Evolutionary conservation across 2,329 filamentous ascomycete genomes (phyloP), one percentile per base, ranked within the genome.

Genomic region (Colletotrichum theobromicola): DNA sequence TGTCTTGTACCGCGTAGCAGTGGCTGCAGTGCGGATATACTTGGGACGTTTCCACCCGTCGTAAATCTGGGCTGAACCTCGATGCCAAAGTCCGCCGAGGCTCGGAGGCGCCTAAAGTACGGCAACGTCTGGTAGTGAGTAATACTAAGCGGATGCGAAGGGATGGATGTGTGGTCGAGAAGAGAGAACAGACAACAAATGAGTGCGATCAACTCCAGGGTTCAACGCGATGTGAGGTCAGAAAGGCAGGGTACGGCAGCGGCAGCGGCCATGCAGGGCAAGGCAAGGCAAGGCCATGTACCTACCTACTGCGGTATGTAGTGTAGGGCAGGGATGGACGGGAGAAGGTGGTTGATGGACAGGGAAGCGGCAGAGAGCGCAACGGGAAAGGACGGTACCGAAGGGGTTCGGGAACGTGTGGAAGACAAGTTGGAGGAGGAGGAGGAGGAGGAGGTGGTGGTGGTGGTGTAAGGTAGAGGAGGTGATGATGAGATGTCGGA

Each of bases 381-480:
- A 35, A 68, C 57, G 57, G 70, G 32, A 57, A 21, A 32, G 64
- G 64, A n/a, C 18, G 64, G 64, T 34, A 50, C 70, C 42, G 64
- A 34, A 61, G 64, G 26, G 42, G 70, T 72, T 72, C 70, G 70
- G 70, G 64, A 72, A 68, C 55, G 30, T 62, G 26, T 72, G 70
- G 64, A 67, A 67, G 60, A 67, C 34, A 65, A 50, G 34, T 18
- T 60, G 61, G 42, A 30, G 34, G 34, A 18, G 60, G 60, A 12
- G 18, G 8, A 21, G 53, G 35, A 50, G 16, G 7, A 18, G 12
- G 13, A n/a, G 55, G 53, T 30, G n/a, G 32, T 18, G 35, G 55
- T 9, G n/a, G 42, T 21, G 42, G 42, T 46, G 34, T 24, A 46
- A 26, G 28, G 24, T 46, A 46, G n/a, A 46, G 42, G 42, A 46